Evolutionary conservation across 768 basidiomycete genomes (phyloP).

Genomic region (Boletus pseudopeckii): DNA sequence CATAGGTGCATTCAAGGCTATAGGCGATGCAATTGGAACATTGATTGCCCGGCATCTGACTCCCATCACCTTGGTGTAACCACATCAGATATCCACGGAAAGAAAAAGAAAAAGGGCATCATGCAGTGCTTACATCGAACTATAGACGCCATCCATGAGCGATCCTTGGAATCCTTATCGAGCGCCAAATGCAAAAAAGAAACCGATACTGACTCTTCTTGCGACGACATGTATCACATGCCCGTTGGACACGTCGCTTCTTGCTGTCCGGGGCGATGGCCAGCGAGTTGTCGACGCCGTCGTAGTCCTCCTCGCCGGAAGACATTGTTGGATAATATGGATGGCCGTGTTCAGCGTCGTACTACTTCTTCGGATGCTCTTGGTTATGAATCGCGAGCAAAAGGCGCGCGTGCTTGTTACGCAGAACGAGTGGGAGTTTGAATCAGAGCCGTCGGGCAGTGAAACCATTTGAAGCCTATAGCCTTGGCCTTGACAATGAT

Average conservation of each 20-base stretch:
- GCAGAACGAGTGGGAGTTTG: background rate
- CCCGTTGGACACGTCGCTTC: conserved; percentile 71
- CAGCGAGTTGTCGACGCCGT: conserved; percentile 39
- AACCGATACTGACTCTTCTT: conserved; percentile 64
- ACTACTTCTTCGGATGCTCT: background rate
- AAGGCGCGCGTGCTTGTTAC: background rate
- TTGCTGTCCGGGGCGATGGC: conserved; percentile 42
- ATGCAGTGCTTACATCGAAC: conserved; percentile 25
- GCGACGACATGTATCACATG: conserved; percentile 78
- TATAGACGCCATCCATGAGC: background rate
- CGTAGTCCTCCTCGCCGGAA: conserved; percentile 62
- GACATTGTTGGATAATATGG: conserved; percentile 32
- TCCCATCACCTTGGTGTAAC: conserved; percentile 51
- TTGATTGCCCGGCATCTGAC: conserved; percentile 48
- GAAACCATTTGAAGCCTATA: no score
- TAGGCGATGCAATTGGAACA: conserved; percentile 57
- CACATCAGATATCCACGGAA: background rate
- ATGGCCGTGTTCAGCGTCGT: background rate
- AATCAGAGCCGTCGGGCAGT: background rate
- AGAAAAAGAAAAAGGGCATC: background rate
- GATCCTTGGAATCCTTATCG: background rate
- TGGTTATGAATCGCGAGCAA: background rate
- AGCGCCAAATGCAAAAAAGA: background rate
- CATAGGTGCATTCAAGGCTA: conserved; percentile 51
- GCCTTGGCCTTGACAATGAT: no score